Conservation (phyloP, 1,284 basidiomycete species). For the Mycosarcoma mackinlayi region DNA sequence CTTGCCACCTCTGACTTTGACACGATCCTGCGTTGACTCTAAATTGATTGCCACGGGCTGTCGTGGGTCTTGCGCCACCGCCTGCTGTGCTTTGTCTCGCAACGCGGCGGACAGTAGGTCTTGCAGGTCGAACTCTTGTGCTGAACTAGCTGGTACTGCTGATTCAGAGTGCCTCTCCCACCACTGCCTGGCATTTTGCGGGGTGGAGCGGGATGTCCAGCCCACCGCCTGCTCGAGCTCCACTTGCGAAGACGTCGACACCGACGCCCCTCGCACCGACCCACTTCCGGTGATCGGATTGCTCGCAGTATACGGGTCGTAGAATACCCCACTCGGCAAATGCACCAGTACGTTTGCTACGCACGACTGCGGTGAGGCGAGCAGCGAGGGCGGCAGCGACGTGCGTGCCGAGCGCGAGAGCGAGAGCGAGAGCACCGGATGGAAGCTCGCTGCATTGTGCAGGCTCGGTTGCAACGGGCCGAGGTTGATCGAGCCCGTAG, state of each 20-base stretch:
- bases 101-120: slow-evolving; percentile 1
- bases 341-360: slow-evolving; percentile 20
- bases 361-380: background rate
- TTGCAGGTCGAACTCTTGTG: slow-evolving; percentile 8
- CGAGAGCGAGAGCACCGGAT: no score
- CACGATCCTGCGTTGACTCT: background rate
- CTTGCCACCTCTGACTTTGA: background rate
- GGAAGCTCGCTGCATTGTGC: no score
- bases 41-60: background rate
- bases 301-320: slow-evolving; percentile 30
- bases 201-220: background rate
- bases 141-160: no score
- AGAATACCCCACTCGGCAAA: slow-evolving; percentile 29
- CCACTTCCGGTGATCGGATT: slow-evolving; percentile 4
- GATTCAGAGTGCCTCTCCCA: slow-evolving; percentile 7
- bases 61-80: background rate
- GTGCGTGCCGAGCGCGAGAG: no score
- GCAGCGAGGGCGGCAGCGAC: no score
- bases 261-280: background rate
- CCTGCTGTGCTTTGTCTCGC: slow-evolving; percentile 1
- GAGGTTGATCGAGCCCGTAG: slow-evolving; percentile 9
- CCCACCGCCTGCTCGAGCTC: slow-evolving; percentile 33
- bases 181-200: slow-evolving; percentile 3
- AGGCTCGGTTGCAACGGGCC: no score
- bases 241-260: background rate